Evolutionary conservation across 1,284 basidiomycete species (phyloP).

Genomic region (Flammula alnicola): DNA sequence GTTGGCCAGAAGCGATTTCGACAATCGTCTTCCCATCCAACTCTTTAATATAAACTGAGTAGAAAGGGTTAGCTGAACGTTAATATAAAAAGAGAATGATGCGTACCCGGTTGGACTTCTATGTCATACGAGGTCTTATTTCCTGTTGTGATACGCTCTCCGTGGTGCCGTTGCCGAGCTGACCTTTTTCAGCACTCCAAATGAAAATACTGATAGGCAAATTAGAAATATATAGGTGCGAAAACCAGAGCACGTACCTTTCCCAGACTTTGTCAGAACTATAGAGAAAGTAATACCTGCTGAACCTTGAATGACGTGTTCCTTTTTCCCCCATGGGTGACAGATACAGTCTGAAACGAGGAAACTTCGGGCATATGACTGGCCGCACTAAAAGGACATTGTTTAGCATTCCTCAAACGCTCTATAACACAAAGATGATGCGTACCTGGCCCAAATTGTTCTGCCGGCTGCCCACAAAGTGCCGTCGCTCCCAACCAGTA

Average conservation of each 20-base stretch:
- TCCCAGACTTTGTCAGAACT: slow-evolving; percentile 79
- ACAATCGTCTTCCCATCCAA: slow-evolving; percentile 80
- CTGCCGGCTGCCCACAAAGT: slow-evolving; percentile 80
- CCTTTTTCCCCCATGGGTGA: slow-evolving; percentile 57
- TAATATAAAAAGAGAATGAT: slow-evolving; percentile 4
- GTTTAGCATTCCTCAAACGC: neutral
- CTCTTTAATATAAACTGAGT: slow-evolving; percentile 71
- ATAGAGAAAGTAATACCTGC: slow-evolving; percentile 87
- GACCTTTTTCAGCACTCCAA: slow-evolving; percentile 94
- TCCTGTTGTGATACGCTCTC: slow-evolving; percentile 84
- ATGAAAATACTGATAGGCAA: slow-evolving; percentile 69
- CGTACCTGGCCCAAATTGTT: slow-evolving; percentile 85
- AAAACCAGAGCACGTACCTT: slow-evolving; percentile 48
- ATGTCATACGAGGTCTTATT: slow-evolving; percentile 85
- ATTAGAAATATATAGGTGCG: slow-evolving; percentile 8
- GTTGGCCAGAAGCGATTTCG: slow-evolving; percentile 84
- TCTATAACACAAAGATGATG: slow-evolving; percentile 8
- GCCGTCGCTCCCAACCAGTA: slow-evolving; percentile 84
- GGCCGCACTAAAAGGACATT: slow-evolving; percentile 64
- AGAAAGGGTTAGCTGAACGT: slow-evolving; percentile 5
- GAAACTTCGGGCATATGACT: slow-evolving; percentile 67
- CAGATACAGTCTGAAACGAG: slow-evolving; percentile 67
- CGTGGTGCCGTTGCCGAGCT: slow-evolving; percentile 92
- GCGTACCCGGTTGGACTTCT: slow-evolving; percentile 74
- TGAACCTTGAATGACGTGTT: slow-evolving; percentile 72